phyloP scores from a whole-genome alignment of 495 filamentous ascomycete species.

The Penicillium robsamsonii region DNA sequence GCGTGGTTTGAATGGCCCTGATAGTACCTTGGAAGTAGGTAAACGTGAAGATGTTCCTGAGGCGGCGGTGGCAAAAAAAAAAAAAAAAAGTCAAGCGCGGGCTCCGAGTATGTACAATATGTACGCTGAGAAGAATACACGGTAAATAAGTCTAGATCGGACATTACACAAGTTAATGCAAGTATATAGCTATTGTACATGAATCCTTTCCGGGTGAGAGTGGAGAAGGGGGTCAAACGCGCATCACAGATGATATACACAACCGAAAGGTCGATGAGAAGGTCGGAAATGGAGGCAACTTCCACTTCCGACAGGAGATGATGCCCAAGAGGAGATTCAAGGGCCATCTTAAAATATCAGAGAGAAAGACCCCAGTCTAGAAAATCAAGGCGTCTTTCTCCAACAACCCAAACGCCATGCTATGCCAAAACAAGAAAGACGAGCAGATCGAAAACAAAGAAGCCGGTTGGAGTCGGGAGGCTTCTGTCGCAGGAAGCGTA shows the following conservation, averaged over 20 bases:
- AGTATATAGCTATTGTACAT: constrained; percentile 35
- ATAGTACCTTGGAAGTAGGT: neutral
- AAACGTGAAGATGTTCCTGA: constrained; percentile 5
- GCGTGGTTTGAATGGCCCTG: neutral
- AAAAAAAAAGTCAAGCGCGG: constrained; percentile 1
- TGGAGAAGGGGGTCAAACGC: constrained; percentile 25
- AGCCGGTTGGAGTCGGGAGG: constrained; percentile 1
- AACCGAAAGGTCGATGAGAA: constrained; percentile 17
- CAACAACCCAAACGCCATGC: constrained; percentile 49
- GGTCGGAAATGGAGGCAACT: constrained; percentile 6
- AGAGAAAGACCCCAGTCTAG: constrained; percentile 30
- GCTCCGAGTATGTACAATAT: neutral
- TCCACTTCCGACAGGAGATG: neutral
- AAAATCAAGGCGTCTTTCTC: constrained; percentile 24
- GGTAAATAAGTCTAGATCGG: constrained; percentile 2
- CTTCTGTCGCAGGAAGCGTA: constrained; percentile 7
- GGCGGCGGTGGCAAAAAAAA: constrained; percentile 30
- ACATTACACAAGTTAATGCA: constrained; percentile 23
- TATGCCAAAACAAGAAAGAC: constrained; percentile 44
- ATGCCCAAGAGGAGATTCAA: constrained; percentile 6
- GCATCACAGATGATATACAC: constrained; percentile 29
- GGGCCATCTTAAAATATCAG: constrained; percentile 14
- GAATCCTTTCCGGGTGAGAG: constrained; percentile 26
- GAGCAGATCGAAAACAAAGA: constrained; percentile 13
- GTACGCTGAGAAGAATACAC: neutral